A percentile compares a stretch with the other conserved stretches of the same genome.
phyloP scores from a whole-genome alignment of 441 rosid genomes.

The Gossypium laxum region DNA sequence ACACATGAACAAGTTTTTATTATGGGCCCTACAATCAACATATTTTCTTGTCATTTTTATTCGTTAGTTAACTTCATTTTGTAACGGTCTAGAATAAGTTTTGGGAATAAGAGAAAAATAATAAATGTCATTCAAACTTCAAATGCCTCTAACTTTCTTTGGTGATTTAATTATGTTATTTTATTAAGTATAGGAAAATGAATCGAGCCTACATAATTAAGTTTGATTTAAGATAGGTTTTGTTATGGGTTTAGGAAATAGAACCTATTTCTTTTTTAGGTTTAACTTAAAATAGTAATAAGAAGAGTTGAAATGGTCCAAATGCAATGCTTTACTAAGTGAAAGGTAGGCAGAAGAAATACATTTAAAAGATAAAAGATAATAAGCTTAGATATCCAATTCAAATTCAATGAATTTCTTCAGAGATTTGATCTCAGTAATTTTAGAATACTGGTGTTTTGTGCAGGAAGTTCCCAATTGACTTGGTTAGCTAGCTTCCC shows the following conservation, averaged over 20 bases:
- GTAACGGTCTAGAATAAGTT: neutral
- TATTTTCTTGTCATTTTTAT: neutral
- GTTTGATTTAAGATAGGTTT: neutral
- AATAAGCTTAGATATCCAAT: neutral
- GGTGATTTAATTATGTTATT: neutral
- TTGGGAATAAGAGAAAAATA: too few relatives aligned
- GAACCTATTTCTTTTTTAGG: slow-evolving; percentile 1
- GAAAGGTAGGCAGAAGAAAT: neutral
- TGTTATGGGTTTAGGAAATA: neutral
- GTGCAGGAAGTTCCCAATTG: neutral
- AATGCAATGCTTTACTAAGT: neutral
- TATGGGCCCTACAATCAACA: too few relatives aligned
- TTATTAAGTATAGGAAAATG: neutral
- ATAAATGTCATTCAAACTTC: too few relatives aligned
- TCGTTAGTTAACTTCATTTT: neutral
- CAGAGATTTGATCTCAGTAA: neutral
- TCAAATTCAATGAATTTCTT: neutral
- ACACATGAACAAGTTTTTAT: neutral
- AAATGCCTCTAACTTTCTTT: too few relatives aligned
- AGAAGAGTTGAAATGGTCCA: neutral
- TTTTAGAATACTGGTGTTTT: neutral
- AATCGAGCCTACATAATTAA: neutral
- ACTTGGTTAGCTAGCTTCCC: neutral
- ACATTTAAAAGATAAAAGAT: neutral
- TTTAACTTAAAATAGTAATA: slow-evolving; percentile 1